A percentile compares a stretch with the other conserved stretches of the same genome.
Conservation (phyloP, 352 stramenopile species). For the Globisporangium middletonii region DNA sequence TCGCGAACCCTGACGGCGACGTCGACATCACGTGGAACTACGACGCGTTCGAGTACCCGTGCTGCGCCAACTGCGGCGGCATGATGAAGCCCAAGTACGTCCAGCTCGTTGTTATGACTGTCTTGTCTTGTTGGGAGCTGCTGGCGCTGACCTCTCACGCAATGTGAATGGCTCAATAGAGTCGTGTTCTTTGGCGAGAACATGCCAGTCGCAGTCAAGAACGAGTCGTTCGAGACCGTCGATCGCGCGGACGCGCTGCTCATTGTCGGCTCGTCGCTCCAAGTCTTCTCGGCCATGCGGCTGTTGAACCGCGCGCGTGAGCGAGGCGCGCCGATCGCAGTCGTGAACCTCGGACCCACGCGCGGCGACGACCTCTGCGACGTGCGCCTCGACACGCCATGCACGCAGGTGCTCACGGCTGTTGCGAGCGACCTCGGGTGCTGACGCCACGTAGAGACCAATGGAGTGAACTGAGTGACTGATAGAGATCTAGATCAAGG, state of each 20-base stretch:
- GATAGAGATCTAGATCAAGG: no score
- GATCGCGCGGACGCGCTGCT: slow-evolving; percentile 85
- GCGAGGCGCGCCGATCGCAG: slow-evolving; percentile 63
- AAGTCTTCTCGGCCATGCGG: slow-evolving; percentile 93
- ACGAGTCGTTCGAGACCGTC: slow-evolving; percentile 61
- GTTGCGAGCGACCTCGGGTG: slow-evolving; percentile 20
- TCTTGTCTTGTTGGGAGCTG: not conserved
- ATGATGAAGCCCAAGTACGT: slow-evolving; percentile 69
- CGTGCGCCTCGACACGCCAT: slow-evolving; percentile 64
- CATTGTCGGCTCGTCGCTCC: slow-evolving; percentile 91
- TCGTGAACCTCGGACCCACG: slow-evolving; percentile 87
- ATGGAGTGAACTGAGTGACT: no score
- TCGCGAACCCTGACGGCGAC: slow-evolving; percentile 92
- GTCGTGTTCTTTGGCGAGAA: slow-evolving; percentile 98
- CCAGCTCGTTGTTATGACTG: no score
- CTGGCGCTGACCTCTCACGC: not conserved
- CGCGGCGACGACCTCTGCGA: slow-evolving; percentile 76
- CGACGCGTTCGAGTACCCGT: slow-evolving; percentile 73
- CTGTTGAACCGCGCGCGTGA: slow-evolving; percentile 78
- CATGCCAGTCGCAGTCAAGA: slow-evolving; percentile 80
- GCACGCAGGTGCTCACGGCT: slow-evolving; percentile 41
- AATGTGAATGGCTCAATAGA: slow-evolving; percentile 12
- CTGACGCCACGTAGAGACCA: not conserved
- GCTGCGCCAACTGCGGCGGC: slow-evolving; percentile 68
- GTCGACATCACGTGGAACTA: slow-evolving; percentile 86